These are phyloP conservation scores for Fusarium tupiense DNA, from an alignment of 2,329 filamentous ascomycete species.

Conservation along the genomic window DNA sequence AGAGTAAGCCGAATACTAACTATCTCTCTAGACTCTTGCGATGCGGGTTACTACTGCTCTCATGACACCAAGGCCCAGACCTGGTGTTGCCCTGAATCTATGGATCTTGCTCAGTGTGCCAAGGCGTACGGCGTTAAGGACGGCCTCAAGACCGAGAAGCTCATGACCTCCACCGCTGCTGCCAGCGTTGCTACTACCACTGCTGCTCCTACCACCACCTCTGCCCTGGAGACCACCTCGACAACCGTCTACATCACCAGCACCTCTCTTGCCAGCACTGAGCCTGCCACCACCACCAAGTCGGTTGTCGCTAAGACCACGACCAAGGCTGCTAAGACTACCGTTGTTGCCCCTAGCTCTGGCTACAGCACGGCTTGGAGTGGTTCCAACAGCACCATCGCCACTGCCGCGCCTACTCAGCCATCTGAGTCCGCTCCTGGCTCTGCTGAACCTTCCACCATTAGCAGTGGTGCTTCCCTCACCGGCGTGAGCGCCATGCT, in stretches of 20 bases:
- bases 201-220: constrained; percentile 38
- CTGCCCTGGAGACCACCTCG: constrained; percentile 38
- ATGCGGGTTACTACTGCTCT: constrained; percentile 71
- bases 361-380: constrained; percentile 45
- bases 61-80: constrained; percentile 60
- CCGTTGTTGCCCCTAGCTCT: constrained; percentile 41
- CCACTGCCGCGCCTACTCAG: constrained; percentile 40
- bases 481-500: constrained; percentile 51
- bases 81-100: constrained; percentile 68
- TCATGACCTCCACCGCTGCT: constrained; percentile 40
- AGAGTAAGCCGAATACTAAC: constrained; percentile 20
- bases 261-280: constrained; percentile 26
- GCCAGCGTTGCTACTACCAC: constrained; percentile 24
- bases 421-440: constrained; percentile 35
- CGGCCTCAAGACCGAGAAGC: constrained; percentile 52
- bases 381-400: constrained; percentile 48
- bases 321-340: constrained; percentile 40
- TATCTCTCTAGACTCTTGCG: constrained; percentile 63
- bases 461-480: constrained; percentile 44
- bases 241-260: constrained; percentile 42
- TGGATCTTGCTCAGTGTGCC: constrained; percentile 65
- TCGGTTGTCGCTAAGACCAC: constrained; percentile 31
- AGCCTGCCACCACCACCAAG: constrained; percentile 39
- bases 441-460: constrained; percentile 31
- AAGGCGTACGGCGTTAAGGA: constrained; percentile 60